A percentile compares a stretch with the other conserved stretches of the same genome.
Conservation (phyloP, 176 grass and related monocot species). For the Phoenix roebelenii region DNA sequence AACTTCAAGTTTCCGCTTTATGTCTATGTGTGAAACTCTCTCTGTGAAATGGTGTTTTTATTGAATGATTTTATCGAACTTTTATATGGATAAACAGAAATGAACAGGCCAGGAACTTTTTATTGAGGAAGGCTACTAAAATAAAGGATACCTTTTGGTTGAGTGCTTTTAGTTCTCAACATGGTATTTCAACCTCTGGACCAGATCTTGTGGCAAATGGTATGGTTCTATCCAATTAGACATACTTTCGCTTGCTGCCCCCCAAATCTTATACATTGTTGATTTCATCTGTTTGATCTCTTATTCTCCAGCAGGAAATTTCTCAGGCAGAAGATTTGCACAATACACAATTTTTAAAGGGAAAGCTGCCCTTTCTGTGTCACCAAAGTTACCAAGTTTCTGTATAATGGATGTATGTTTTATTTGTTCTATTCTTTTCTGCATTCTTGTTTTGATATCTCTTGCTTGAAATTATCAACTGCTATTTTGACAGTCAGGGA, state of each 20-base stretch:
- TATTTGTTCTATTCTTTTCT: slow-evolving; percentile 8
- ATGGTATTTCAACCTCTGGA: slow-evolving; percentile 42
- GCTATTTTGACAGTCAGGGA: slow-evolving; percentile 42
- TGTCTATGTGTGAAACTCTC: too few species aligned
- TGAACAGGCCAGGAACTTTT: background rate
- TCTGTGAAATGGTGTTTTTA: too few species aligned
- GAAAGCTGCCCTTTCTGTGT: slow-evolving; percentile 73
- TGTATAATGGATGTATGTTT: slow-evolving; percentile 47
- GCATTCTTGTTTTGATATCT: slow-evolving; percentile 7
- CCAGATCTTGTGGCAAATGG: slow-evolving; percentile 26
- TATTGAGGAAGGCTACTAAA: slow-evolving; percentile 22
- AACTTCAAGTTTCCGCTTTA: too few species aligned
- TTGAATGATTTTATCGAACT: too few species aligned
- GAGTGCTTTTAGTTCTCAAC: slow-evolving; percentile 32
- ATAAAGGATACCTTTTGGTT: slow-evolving; percentile 37
- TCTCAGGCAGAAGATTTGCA: slow-evolving; percentile 37
- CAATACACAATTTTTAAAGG: slow-evolving; percentile 78
- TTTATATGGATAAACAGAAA: too few species aligned
- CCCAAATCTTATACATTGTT: slow-evolving; percentile 1
- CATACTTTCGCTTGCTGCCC: slow-evolving; percentile 1
- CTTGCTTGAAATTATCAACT: background rate
- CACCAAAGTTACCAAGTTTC: slow-evolving; percentile 62
- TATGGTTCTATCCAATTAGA: slow-evolving; percentile 6
- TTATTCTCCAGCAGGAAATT: slow-evolving; percentile 17
- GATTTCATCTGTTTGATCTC: slow-evolving; percentile 5